Evolutionary conservation across 2,329 filamentous ascomycete genomes (phyloP), one percentile per base, ranked within the genome.

Genomic region (Cryphonectria naterciae): DNA sequence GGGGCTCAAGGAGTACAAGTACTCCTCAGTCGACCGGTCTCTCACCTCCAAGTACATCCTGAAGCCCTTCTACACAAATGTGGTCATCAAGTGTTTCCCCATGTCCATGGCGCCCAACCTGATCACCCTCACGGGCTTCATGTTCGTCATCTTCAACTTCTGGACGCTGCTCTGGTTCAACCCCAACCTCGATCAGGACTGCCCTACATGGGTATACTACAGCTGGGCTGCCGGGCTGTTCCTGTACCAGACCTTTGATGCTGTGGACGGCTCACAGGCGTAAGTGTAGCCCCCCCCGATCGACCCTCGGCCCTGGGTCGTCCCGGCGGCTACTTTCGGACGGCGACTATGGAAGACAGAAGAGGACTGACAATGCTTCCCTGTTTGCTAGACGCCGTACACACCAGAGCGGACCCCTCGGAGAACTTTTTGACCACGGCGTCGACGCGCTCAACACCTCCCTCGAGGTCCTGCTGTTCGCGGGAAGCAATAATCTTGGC

Each of bases 211-310:
- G 96, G 95, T 99, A 22, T 99, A 99, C 85, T 92, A 92, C 75
- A 92, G 90, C 77, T 99, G 95, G 93, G 92, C 95, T 4, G 81
- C 93, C 43, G 96, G 96, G 1, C 83, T 99, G 75, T 98, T 98
- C 80, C 81, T 98, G 67, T 99, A 99, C 82, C 96, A 99, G 87
- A 98, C 95, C 1, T 98, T 99, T 82, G 96, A 99, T 82, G 96
- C 95, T 1, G 94, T 98, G 37, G 96, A 99, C 82, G 96, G 96
- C 67, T 88, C 92, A 41, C 96, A 99, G 81, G 96, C 96, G 90
- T 94, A 86, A 80, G 92, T 88, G 73, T 19, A 39, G n/a, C n/a
- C n/a, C 41, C 2, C 15, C 46, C 19, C 22, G 17, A 19, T 32
- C 28, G 25, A 7, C 41, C 15, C 61, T n/a, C 28, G n/a, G 19